Evolutionary conservation across 371 early-diverging fungal species (phyloP), one percentile per base, ranked within the genome.

Genomic region (Dichotomocladium elegans): DNA sequence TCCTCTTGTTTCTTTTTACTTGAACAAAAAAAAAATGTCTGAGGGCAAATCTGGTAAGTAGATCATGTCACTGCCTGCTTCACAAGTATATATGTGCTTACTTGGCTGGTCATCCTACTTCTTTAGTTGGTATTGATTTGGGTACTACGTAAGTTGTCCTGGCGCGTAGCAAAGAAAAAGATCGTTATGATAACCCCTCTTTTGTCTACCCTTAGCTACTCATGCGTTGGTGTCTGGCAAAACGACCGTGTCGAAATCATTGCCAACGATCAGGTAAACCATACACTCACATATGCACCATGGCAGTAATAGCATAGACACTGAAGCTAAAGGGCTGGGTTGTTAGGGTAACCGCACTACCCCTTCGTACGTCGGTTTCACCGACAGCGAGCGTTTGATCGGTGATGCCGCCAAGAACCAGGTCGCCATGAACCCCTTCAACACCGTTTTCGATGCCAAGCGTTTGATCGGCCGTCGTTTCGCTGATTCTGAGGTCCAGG

Each of bases 161-260:
- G n/a, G n/a, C n/a, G n/a, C n/a, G n/a, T n/a, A n/a, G n/a, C n/a
- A n/a, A n/a, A n/a, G n/a, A n/a, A n/a, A n/a, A n/a, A n/a, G n/a
- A n/a, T n/a, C n/a, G n/a, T n/a, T n/a, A n/a, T n/a, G n/a, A n/a
- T n/a, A n/a, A n/a, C n/a, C n/a, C n/a, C n/a, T n/a, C n/a, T n/a
- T n/a, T n/a, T n/a, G 14, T 4, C 17, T 11, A 4, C 17, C 7
- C 14, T 17, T 37, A 37, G 37, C 49, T 98, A 99, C 88, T 95
- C 96, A 61, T 99, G 99, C 80, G 95, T 99, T 64, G 98, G 93
- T 75, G 95, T 95, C 53, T 94, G 91, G 86, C 91, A 91, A 76
- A 93, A 94, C 79, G 97, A 95, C 72, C 92, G 90, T 62, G 94
- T 94, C 53, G 96, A 95, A 77, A 93, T 94, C 72, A 93, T 95